A percentile compares a stretch with the other conserved stretches of the same genome.
These are phyloP conservation scores for Magnusiomyces suaveolens DNA, from an alignment of 1,139 yeast genomes.

Conservation along the genomic window DNA sequence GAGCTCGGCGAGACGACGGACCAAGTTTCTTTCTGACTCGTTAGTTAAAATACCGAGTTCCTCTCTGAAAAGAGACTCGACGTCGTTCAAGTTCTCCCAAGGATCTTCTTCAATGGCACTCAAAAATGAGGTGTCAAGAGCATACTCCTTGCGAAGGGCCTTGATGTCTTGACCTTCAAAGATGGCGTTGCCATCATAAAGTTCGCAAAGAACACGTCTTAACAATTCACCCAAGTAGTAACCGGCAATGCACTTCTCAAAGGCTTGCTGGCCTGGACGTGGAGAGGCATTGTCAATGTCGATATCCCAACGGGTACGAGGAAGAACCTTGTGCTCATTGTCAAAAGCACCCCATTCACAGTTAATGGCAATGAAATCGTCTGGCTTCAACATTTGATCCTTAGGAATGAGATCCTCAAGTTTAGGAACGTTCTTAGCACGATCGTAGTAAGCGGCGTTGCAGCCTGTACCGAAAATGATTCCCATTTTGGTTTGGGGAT, in stretches of 20 bases:
- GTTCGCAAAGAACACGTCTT: slow-evolving; percentile 70
- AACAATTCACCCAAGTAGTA: slow-evolving; percentile 89
- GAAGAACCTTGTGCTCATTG: slow-evolving; percentile 67
- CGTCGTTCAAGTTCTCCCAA: slow-evolving; percentile 72
- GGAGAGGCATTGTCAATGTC: slow-evolving; percentile 78
- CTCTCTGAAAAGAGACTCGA: slow-evolving; percentile 52
- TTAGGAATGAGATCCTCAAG: slow-evolving; percentile 58
- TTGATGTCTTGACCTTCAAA: slow-evolving; percentile 61
- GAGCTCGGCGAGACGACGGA: slow-evolving; percentile 75
- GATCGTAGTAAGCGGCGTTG: slow-evolving; percentile 90
- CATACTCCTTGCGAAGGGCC: slow-evolving; percentile 50
- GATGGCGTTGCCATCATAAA: slow-evolving; percentile 52
- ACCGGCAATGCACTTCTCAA: slow-evolving; percentile 97
- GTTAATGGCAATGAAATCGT: slow-evolving; percentile 86
- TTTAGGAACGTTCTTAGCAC: slow-evolving; percentile 66
- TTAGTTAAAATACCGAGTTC: slow-evolving; percentile 58
- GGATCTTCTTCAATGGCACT: slow-evolving; percentile 85
- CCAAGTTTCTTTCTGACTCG: slow-evolving; percentile 67
- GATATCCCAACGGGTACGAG: slow-evolving; percentile 82
- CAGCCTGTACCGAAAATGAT: slow-evolving; percentile 96
- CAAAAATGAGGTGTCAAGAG: slow-evolving; percentile 84
- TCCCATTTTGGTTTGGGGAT: slow-evolving; percentile 85
- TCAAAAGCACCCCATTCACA: slow-evolving; percentile 98
- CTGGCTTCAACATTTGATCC: slow-evolving; percentile 44
- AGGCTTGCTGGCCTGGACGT: slow-evolving; percentile 92